phyloP scores from a whole-genome alignment of 2,329 filamentous ascomycete genomes.

The Ascomycota sp. region DNA sequence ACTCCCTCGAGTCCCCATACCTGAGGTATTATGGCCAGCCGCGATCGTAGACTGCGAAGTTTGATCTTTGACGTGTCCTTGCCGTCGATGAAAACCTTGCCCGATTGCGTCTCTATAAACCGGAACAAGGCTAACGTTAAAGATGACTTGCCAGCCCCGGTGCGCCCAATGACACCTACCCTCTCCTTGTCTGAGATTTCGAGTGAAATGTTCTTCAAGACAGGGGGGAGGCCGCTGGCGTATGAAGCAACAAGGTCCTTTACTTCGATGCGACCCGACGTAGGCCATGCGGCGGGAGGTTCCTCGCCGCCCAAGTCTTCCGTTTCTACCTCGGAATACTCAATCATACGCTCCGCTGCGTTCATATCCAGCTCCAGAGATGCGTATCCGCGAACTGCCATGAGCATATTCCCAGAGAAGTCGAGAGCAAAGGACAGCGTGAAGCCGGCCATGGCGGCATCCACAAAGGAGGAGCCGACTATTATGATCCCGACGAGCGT shows the following conservation, averaged over 20 bases:
- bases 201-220: conserved; percentile 48
- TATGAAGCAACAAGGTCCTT: conserved; percentile 49
- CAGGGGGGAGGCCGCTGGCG: conserved; percentile 45
- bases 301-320: conserved; percentile 39
- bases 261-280: conserved; percentile 50
- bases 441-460: conserved; percentile 52
- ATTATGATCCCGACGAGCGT: conserved; percentile 42
- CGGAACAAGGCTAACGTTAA: conserved; percentile 56
- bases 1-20: conserved; percentile 5
- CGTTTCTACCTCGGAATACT: conserved; percentile 47
- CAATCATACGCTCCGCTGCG: conserved; percentile 50
- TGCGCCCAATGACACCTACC: conserved; percentile 56
- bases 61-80: conserved; percentile 51
- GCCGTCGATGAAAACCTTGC: conserved; percentile 47
- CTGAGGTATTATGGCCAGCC: conserved; percentile 58
- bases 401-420: conserved; percentile 40
- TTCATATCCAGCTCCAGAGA: conserved; percentile 62
- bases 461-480: conserved; percentile 35
- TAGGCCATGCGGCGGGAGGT: conserved; percentile 53
- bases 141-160: conserved; percentile 57
- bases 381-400: conserved; percentile 43
- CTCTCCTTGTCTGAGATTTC: conserved; percentile 42
- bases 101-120: conserved; percentile 46
- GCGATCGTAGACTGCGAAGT: conserved; percentile 46
- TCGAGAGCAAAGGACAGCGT: conserved; percentile 51